phyloP scores from a whole-genome alignment of 2,329 filamentous ascomycete genomes.

The Venturia nashicola region DNA sequence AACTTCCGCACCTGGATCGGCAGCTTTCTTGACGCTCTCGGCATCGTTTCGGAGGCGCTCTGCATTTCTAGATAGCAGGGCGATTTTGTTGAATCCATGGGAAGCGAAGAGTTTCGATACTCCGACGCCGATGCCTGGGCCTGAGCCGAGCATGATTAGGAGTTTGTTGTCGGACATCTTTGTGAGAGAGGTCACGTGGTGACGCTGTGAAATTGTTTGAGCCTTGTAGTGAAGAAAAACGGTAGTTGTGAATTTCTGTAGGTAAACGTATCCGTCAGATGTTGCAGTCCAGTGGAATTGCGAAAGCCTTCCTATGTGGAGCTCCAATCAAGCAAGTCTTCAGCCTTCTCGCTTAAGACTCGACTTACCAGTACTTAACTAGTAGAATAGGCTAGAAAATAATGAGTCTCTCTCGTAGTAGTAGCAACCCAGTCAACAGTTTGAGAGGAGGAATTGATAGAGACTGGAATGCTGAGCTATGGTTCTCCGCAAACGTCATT shows the following conservation, averaged over 20 bases:
- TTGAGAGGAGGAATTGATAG: neutral
- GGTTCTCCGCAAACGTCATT: neutral
- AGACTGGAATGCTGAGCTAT: neutral
- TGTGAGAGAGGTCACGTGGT: neutral
- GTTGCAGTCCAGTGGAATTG: neutral
- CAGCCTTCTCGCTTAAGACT: neutral
- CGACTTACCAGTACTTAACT: neutral
- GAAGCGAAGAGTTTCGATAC: slow-evolving; percentile 17
- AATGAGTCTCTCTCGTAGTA: neutral
- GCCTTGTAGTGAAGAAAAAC: neutral
- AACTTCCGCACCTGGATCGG: neutral
- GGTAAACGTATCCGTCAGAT: neutral
- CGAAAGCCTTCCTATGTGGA: neutral
- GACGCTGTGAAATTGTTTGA: neutral
- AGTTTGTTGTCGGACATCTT: neutral
- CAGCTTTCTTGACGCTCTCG: slow-evolving; percentile 1
- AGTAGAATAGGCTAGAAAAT: neutral
- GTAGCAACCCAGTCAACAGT: neutral
- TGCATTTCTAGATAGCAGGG: slow-evolving; percentile 15
- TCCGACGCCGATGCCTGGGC: slow-evolving; percentile 19
- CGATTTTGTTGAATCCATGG: slow-evolving; percentile 16
- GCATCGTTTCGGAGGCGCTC: slow-evolving; percentile 15
- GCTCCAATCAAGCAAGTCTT: neutral
- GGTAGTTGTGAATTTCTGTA: neutral
- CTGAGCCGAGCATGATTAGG: slow-evolving; percentile 17